Evolutionary conservation across 2,329 filamentous ascomycete genomes (phyloP).

Genomic region (Aspergillus melleus): DNA sequence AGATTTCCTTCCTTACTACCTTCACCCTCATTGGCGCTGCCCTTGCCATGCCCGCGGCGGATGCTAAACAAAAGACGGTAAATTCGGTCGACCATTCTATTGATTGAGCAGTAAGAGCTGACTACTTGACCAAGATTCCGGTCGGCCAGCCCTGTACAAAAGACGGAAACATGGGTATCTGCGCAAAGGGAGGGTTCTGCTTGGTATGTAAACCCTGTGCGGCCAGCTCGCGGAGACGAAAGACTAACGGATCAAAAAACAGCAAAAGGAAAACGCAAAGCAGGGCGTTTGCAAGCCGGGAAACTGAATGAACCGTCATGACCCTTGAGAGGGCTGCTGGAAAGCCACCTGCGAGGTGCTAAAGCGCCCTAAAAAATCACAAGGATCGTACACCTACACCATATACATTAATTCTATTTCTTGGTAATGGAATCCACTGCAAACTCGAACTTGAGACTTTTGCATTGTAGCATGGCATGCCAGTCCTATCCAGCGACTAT

Average conservation of each 20-base stretch:
- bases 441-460: too few species aligned
- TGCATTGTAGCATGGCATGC: too few species aligned
- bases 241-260: background rate
- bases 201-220: background rate
- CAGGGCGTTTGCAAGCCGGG: slow-evolving; percentile 4
- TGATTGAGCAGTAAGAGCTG: background rate
- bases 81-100: background rate
- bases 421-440: too few species aligned
- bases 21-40: slow-evolving; percentile 8
- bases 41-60: slow-evolving; percentile 3
- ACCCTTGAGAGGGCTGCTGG: background rate
- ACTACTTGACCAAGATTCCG: slow-evolving; percentile 1
- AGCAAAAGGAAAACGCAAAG: slow-evolving; percentile 4
- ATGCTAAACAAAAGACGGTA: slow-evolving; percentile 7
- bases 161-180: slow-evolving; percentile 12
- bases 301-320: background rate
- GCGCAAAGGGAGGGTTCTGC: slow-evolving; percentile 9
- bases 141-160: slow-evolving; percentile 9
- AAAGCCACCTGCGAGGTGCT: background rate
- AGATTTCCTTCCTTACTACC: slow-evolving; percentile 9
- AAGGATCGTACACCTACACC: background rate
- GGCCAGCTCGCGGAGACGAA: background rate
- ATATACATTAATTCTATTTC: background rate
- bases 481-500: too few species aligned
- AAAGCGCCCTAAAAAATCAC: too few species aligned